These are phyloP conservation scores for Plasmopara viticola DNA, from an alignment of 352 stramenopile genomes.

Conservation along the genomic window DNA sequence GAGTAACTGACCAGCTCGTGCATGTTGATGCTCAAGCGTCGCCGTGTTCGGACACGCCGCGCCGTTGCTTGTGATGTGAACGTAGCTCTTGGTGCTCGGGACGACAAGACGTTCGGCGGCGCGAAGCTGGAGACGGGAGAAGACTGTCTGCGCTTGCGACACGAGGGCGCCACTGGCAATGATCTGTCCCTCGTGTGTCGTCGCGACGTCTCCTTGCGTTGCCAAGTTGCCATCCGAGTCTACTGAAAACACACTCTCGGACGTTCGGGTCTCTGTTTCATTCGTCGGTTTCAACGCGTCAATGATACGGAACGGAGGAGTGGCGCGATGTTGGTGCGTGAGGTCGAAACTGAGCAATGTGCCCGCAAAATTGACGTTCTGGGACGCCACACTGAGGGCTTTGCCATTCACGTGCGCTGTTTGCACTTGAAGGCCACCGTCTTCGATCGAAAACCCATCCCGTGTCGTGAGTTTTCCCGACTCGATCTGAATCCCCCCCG, in stretches of 20 bases:
- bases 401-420: constrained; percentile 40
- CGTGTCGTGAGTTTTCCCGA: constrained; percentile 40
- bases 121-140: constrained; percentile 34
- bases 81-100: constrained; percentile 61
- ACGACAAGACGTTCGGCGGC: constrained; percentile 37
- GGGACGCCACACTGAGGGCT: constrained; percentile 36
- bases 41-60: constrained; percentile 23
- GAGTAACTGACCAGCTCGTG: constrained; percentile 55
- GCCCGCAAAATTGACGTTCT: constrained; percentile 46
- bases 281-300: constrained; percentile 22
- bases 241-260: constrained; percentile 31
- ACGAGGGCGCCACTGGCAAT: constrained; percentile 48
- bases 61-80: constrained; percentile 57
- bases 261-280: neutral
- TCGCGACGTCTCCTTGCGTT: constrained; percentile 45
- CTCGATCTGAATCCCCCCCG: constrained; percentile 49
- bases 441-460: constrained; percentile 52
- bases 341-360: constrained; percentile 44
- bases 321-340: constrained; percentile 17
- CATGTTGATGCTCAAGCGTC: constrained; percentile 33
- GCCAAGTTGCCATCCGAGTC: constrained; percentile 43
- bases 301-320: constrained; percentile 42
- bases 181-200: constrained; percentile 35
- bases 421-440: constrained; percentile 50
- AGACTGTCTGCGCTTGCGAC: constrained; percentile 45